These are phyloP conservation scores for Acmispon strigosus DNA, from an alignment of 306 rosid species.

Conservation along the genomic window DNA sequence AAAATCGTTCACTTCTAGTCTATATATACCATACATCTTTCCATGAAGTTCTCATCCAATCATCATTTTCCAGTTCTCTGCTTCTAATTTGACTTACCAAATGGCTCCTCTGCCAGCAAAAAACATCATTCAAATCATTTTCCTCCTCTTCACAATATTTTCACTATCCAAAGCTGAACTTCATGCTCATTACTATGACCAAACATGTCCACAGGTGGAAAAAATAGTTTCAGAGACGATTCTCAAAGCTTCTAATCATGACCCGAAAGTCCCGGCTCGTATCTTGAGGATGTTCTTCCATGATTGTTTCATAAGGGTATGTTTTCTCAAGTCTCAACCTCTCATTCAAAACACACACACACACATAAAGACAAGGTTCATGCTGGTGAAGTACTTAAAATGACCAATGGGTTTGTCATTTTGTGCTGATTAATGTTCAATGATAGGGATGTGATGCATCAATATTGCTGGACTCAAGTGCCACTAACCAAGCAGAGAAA, in stretches of 20 bases:
- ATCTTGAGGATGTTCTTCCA: conserved; percentile 80
- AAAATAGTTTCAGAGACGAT: conserved; percentile 50
- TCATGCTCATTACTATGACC: conserved; percentile 39
- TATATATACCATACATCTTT: conserved; percentile 18
- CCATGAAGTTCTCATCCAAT: conserved; percentile 18
- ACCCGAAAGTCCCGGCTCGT: conserved; percentile 73
- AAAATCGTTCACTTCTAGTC: not conserved
- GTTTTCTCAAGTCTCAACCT: conserved; percentile 1
- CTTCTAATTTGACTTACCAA: not conserved
- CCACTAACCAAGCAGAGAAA: conserved; percentile 66
- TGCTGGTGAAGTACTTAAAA: not conserved
- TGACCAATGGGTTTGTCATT: no score
- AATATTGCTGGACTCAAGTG: conserved; percentile 55
- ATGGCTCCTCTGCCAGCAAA: conserved; percentile 36
- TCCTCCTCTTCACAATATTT: conserved; percentile 26
- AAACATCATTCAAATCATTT: conserved; percentile 6
- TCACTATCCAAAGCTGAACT: conserved; percentile 35
- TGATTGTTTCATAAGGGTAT: conserved; percentile 82
- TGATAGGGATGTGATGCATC: conserved; percentile 80
- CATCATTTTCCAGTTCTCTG: not conserved
- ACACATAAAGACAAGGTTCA: not conserved
- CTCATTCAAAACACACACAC: not conserved
- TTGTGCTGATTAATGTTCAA: not conserved
- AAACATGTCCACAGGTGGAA: conserved; percentile 60
- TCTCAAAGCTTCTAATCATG: conserved; percentile 47